These are phyloP conservation scores for Colletotrichum lindemuthianum DNA, from an alignment of 2,329 filamentous ascomycete genomes.

Conservation along the genomic window DNA sequence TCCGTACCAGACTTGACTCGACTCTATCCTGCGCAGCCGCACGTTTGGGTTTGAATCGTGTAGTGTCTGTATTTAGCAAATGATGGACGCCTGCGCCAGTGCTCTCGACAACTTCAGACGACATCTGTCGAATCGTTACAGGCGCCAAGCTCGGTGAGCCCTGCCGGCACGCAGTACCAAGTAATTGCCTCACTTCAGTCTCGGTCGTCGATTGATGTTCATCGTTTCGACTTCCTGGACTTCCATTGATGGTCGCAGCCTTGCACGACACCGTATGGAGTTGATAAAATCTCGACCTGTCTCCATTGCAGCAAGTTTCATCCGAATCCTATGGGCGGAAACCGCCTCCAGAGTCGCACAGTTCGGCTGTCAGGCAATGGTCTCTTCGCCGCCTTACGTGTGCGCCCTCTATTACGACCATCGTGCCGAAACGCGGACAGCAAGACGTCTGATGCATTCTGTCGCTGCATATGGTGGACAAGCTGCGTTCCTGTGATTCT, in stretches of 20 bases:
- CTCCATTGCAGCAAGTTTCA: no score
- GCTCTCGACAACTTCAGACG: conserved; percentile 21
- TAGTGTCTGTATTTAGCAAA: conserved; percentile 27
- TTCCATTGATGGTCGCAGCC: no score
- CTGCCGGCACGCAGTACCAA: no score
- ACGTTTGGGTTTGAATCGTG: conserved; percentile 25
- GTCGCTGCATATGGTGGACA: not conserved
- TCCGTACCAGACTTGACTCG: conserved; percentile 14
- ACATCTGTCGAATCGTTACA: not conserved
- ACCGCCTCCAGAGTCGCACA: no score
- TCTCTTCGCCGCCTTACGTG: no score
- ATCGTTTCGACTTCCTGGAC: no score
- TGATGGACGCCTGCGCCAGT: not conserved
- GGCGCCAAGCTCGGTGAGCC: not conserved
- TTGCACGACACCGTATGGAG: no score
- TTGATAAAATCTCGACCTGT: no score
- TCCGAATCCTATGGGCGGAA: no score
- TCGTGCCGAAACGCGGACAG: conserved; percentile 5
- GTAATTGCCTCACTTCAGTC: no score
- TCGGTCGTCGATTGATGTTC: no score
- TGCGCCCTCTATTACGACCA: no score
- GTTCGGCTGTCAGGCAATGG: not conserved
- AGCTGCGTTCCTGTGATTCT: not conserved
- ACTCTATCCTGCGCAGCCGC: conserved; percentile 13
- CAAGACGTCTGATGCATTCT: conserved; percentile 15